Percentiles rank a stretch among this genome's conserved stretches.
phyloP scores from a whole-genome alignment of 441 rosid species.

The Pelargonium hybrid region DNA sequence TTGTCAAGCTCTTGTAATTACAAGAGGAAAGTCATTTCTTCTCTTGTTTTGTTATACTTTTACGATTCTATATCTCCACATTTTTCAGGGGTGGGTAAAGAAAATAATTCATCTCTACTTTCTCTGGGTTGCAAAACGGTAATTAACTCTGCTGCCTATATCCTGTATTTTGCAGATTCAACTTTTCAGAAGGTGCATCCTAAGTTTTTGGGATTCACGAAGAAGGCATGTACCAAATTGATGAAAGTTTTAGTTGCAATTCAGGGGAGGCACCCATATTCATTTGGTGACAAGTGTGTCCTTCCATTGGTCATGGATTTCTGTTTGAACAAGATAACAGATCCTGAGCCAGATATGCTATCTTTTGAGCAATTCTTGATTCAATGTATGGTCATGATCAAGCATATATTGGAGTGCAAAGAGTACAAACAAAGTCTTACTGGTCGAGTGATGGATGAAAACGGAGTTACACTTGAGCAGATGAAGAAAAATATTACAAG shows the following conservation, averaged over 20 bases:
- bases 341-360: slow-evolving; percentile 49
- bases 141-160: slow-evolving; percentile 13
- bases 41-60: too few species aligned
- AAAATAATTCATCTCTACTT: too few species aligned
- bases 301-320: slow-evolving; percentile 80
- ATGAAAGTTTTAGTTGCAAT: slow-evolving; percentile 82
- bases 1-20: not conserved
- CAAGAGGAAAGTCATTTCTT: too few species aligned
- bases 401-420: slow-evolving; percentile 80
- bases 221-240: slow-evolving; percentile 81
- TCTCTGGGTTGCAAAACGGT: too few species aligned
- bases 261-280: slow-evolving; percentile 88
- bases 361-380: slow-evolving; percentile 73
- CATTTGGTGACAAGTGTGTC: slow-evolving; percentile 85
- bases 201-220: slow-evolving; percentile 68
- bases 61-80: too few species aligned
- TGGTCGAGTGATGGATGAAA: slow-evolving; percentile 92
- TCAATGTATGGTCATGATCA: slow-evolving; percentile 96
- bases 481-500: slow-evolving; percentile 71
- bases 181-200: slow-evolving; percentile 56
- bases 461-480: slow-evolving; percentile 60
- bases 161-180: slow-evolving; percentile 46
- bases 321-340: slow-evolving; percentile 79
- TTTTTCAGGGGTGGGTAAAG: too few species aligned
- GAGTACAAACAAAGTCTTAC: slow-evolving; percentile 82